A percentile compares a stretch with the other conserved stretches of the same genome.
Conservation (phyloP, 1,284 basidiomycete species). For the Cryptococcus sp. region DNA sequence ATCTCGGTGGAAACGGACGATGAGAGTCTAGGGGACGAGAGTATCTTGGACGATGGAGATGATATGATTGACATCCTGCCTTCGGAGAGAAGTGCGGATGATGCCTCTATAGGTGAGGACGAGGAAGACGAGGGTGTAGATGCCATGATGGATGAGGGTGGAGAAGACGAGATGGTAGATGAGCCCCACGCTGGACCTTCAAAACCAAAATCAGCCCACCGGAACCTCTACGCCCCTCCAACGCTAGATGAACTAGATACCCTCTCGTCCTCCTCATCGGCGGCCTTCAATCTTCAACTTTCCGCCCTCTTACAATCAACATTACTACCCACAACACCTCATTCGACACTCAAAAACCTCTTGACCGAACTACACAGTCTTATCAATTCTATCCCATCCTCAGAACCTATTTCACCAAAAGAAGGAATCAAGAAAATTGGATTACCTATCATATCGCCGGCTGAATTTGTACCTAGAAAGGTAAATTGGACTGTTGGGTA, state of each 20-base stretch:
- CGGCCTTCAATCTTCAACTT: conserved; percentile 55
- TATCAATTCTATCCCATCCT: conserved; percentile 50
- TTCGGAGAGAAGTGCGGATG: conserved; percentile 21
- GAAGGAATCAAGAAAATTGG: conserved; percentile 62
- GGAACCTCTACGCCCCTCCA: conserved; percentile 50
- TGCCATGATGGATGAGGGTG: conserved; percentile 8
- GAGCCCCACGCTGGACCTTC: conserved; percentile 27
- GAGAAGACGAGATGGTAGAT: conserved; percentile 34
- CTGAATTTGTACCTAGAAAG: conserved; percentile 59
- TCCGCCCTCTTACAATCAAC: conserved; percentile 71
- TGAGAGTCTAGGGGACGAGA: conserved; percentile 1
- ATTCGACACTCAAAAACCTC: conserved; percentile 59
- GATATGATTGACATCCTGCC: conserved; percentile 29
- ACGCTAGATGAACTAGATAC: conserved; percentile 64
- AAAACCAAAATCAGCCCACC: conserved; percentile 27
- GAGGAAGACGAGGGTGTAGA: conserved; percentile 18
- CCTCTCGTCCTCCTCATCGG: conserved; percentile 34
- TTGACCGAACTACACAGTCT: conserved; percentile 73
- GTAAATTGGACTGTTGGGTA: conserved; percentile 66
- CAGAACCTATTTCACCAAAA: conserved; percentile 47
- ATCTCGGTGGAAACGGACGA: not conserved
- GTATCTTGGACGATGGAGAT: conserved; percentile 17
- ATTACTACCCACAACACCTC: conserved; percentile 55
- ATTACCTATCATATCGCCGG: conserved; percentile 57
- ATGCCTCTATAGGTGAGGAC: conserved; percentile 15